phyloP scores from a whole-genome alignment of 2,329 filamentous ascomycete species.

The Claviceps cyperi region DNA sequence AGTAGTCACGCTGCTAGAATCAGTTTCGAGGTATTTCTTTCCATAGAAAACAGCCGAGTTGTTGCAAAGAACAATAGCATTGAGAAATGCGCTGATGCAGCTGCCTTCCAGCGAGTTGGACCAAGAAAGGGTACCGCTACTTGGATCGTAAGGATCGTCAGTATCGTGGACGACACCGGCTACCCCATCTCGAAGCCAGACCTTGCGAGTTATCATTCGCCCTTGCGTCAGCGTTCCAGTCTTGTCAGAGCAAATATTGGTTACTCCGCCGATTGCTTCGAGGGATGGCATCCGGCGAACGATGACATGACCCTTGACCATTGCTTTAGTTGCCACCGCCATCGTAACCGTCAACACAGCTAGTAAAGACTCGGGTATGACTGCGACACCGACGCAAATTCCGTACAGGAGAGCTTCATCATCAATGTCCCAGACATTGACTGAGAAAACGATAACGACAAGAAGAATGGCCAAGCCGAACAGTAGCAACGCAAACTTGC shows the following conservation, averaged over 20 bases:
- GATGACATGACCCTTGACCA: conserved; percentile 50
- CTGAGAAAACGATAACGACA: conserved; percentile 47
- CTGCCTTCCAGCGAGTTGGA: conserved; percentile 25
- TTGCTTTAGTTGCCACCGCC: conserved; percentile 49
- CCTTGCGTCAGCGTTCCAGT: conserved; percentile 53
- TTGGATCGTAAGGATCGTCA: conserved; percentile 46
- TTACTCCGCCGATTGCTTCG: conserved; percentile 55
- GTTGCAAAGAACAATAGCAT: conserved; percentile 48
- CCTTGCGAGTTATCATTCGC: conserved; percentile 50
- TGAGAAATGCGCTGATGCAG: conserved; percentile 32
- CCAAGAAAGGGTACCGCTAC: conserved; percentile 36
- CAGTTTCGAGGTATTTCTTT: conserved; percentile 30
- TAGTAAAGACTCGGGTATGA: conserved; percentile 52
- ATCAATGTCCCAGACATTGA: conserved; percentile 36
- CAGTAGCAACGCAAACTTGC: conserved; percentile 69
- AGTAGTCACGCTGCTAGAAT: conserved; percentile 32
- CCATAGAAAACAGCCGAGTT: conserved; percentile 35
- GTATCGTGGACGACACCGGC: conserved; percentile 38
- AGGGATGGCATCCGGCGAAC: conserved; percentile 50
- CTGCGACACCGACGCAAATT: conserved; percentile 46
- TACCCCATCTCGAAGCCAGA: conserved; percentile 43
- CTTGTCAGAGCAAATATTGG: conserved; percentile 57
- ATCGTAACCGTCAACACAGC: conserved; percentile 60
- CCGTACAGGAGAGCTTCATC: conserved; percentile 47
- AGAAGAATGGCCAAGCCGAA: conserved; percentile 56